Evolutionary conservation across 257 asterid genomes (phyloP).

Genomic region (Rehmannia glutinosa): DNA sequence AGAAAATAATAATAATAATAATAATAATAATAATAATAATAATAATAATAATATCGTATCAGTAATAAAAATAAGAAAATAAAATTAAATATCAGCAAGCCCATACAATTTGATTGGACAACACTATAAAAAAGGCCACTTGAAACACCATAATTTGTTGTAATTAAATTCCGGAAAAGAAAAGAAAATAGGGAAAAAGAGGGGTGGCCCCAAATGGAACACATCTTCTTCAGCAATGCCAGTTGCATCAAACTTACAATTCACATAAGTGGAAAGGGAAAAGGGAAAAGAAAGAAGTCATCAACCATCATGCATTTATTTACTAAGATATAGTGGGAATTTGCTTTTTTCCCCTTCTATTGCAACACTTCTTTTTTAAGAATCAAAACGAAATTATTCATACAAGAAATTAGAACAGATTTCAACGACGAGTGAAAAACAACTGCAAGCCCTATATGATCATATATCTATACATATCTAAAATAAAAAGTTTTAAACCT

Average conservation of each 20-base stretch:
- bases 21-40: too few species aligned
- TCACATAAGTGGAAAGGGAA: constrained; percentile 19
- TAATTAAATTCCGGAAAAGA: background rate
- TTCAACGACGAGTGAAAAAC: too few species aligned
- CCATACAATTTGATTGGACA: constrained; percentile 21
- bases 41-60: background rate
- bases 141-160: background rate
- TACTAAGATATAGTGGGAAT: constrained; percentile 3
- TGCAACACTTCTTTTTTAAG: too few species aligned
- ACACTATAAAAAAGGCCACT: background rate
- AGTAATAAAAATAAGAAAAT: background rate
- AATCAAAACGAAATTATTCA: background rate
- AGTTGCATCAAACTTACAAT: constrained; percentile 9
- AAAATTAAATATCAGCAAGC: background rate
- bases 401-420: too few species aligned
- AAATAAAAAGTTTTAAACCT: too few species aligned
- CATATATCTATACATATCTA: too few species aligned
- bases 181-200: background rate
- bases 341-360: constrained; percentile 12
- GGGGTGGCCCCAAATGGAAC: background rate
- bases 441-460: too few species aligned
- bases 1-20: too few species aligned
- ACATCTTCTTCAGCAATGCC: background rate
- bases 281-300: background rate
- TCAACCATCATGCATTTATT: constrained; percentile 12